Evolutionary conservation across 1,139 yeast genomes (phyloP), one percentile per base, ranked within the genome.

Genomic region (Diutina pseudorugosa): DNA sequence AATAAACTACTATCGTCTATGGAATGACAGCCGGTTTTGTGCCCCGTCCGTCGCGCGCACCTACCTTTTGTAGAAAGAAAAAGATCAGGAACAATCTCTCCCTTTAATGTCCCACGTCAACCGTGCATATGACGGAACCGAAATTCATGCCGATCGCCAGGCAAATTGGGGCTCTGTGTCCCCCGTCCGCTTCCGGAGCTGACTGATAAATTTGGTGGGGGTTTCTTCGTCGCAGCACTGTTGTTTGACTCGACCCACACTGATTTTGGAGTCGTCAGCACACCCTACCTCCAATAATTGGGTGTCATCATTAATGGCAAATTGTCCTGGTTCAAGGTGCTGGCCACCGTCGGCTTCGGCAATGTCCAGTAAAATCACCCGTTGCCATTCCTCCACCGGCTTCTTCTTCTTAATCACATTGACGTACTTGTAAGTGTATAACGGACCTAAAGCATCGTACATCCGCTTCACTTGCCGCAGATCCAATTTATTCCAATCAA

Each of bases 361-460:
- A 1, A 78, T 58, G 14, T 69, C 75, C 33, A 69, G 67, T 7
- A 83, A 59, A 5, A 78, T 69, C 1, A 83, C 79, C 53, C 85
- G 70, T 59, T 75, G 77, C 41, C 45, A 55, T 41, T 60, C 71
- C 53, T 57, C 52, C 16, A 61, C 59, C 4, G 55, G 60, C 52
- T 60, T 65, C 53, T 69, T 68, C 55, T 67, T 67, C 55, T 64
- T 70, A 14, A 55, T 57, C 3, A 65, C 54, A 30, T 65, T 60
- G 43, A 70, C 73, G 45, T 55, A 56, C 21, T 75, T 77, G 61
- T 69, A 77, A 0, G 87, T 70, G 59, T 71, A 75, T 18, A 85
- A 58, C 0, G 82, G 73, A 0, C 94, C 95, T 52, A 87, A 63
- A 0, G 85, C 82, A 56, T 77, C 77, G 51, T 66, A 63, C 52